Base-by-base conservation (phyloP, 2,329 filamentous ascomycete species). In the Penicillium sp. region DNA sequence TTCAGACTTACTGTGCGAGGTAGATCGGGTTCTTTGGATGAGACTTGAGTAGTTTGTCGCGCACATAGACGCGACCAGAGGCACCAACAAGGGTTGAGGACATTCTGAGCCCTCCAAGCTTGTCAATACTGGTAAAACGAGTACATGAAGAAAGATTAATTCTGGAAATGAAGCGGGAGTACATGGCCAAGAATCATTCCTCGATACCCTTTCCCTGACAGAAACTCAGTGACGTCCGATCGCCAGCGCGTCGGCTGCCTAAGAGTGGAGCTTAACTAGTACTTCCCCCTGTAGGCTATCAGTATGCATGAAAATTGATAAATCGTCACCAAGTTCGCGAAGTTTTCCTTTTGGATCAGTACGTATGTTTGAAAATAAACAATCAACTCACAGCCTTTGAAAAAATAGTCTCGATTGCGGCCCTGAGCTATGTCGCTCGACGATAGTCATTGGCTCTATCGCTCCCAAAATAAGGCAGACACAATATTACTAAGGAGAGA, bases 11-110 rank as follows among this genome's bases (percentile, higher is more conserved):
- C 47, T 35, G 30, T 8, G 47, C 47, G 16, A 50, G 28, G 47
- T 50, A 38, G 18, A 50, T 50, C 26, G 58, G 24, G 11, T 28
- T 56, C 12, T 24, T 60, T 16, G 52, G 58, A 55, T 60, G 56
- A 28, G 23, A 16, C 46, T 59, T 50, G 26, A 62, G 60, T 21
- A 56, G 18, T 38, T 48, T 57, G 26, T 60, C 58, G 24, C 60
- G 58, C 46, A 58, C 45, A 53, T 61, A 61, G 18, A 58, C 52
- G 21, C 55, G 60, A 43, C 60, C 58, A 23, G 60, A 61, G 43
- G 33, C 52, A 51, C 58, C 60, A 58, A 58, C 47, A 42, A 61
- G 51, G 8, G 58, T 60, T 26, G 45, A 47, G 16, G 21, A 26
- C 45, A 52, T 52, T 30, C 49, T 30, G 30, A 35, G 30, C 30